These are phyloP conservation scores for Cubamyces sp. DNA, from an alignment of 768 basidiomycete species.

Conservation along the genomic window DNA sequence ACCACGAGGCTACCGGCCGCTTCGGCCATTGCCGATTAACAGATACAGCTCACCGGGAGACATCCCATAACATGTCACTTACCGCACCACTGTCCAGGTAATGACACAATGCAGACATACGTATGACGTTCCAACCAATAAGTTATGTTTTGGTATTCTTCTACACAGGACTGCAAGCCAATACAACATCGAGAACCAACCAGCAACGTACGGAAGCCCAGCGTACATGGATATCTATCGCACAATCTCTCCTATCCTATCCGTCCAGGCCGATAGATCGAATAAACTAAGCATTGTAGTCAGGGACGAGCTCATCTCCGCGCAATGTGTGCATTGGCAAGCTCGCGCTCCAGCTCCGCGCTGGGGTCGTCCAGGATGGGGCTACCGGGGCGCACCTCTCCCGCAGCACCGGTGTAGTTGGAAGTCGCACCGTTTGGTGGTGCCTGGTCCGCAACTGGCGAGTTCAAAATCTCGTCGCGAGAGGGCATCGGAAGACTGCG, in stretches of 20 bases:
- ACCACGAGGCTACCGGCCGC: constrained; percentile 5
- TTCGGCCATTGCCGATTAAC: not conserved
- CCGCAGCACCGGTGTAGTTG: constrained; percentile 55
- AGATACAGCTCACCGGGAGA: too few species aligned
- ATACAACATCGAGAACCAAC: not conserved
- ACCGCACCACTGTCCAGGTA: too few species aligned
- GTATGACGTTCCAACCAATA: too few species aligned
- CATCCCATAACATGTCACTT: too few species aligned
- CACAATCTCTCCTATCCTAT: not conserved
- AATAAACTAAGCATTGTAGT: not conserved
- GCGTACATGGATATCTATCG: not conserved
- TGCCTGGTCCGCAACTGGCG: constrained; percentile 67
- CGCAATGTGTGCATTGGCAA: constrained; percentile 72
- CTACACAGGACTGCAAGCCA: not conserved
- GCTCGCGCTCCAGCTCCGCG: constrained; percentile 82
- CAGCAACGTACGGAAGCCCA: not conserved
- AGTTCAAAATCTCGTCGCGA: constrained; percentile 80
- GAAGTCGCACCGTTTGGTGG: constrained; percentile 71
- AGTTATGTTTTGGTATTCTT: constrained; percentile 7
- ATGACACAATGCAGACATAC: too few species aligned
- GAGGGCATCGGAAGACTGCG: constrained; percentile 76
- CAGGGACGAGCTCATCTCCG: constrained; percentile 10
- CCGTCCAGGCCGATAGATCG: not conserved
- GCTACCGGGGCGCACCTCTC: constrained; percentile 52
- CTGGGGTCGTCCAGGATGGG: constrained; percentile 87